These are phyloP conservation scores for Phoma sp. DNA, from an alignment of 2,329 filamentous ascomycete genomes.

Conservation along the genomic window DNA sequence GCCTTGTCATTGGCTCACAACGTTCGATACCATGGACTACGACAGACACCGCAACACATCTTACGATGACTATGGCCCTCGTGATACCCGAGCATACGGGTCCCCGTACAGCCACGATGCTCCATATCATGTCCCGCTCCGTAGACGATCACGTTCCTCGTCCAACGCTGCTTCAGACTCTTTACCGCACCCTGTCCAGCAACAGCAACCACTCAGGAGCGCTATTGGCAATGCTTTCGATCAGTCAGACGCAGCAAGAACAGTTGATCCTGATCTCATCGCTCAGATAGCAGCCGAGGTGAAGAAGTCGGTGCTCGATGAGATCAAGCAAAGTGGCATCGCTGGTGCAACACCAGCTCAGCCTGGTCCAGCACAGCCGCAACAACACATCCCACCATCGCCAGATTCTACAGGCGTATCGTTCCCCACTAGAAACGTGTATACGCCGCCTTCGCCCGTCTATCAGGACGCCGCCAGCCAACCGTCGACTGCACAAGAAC, in stretches of 20 bases:
- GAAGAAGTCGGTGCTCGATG: constrained; percentile 52
- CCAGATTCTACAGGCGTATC: constrained; percentile 56
- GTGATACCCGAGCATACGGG: constrained; percentile 19
- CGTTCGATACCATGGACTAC: constrained; percentile 33
- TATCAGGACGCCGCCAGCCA: constrained; percentile 40
- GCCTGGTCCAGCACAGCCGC: constrained; percentile 44
- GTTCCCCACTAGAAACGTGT: constrained; percentile 56
- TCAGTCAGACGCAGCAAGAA: constrained; percentile 56
- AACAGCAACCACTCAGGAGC: constrained; percentile 61
- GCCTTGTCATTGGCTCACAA: constrained; percentile 2
- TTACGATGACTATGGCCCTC: constrained; percentile 14
- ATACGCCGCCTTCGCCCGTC: constrained; percentile 63
- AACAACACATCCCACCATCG: constrained; percentile 48
- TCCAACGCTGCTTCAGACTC: constrained; percentile 41
- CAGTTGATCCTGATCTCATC: constrained; percentile 66
- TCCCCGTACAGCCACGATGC: constrained; percentile 35
- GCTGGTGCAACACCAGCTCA: constrained; percentile 37
- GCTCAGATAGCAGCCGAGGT: constrained; percentile 67
- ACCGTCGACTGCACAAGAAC: constrained; percentile 48
- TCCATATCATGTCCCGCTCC: constrained; percentile 32
- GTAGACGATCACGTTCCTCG: constrained; percentile 37
- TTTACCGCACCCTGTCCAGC: constrained; percentile 49
- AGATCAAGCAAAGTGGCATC: constrained; percentile 55
- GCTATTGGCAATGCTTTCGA: constrained; percentile 64
- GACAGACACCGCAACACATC: constrained; percentile 47